Percentiles rank a stretch among this genome's conserved stretches.
phyloP scores from a whole-genome alignment of 1,139 yeast genomes.

The Geotrichum aggregatum region DNA sequence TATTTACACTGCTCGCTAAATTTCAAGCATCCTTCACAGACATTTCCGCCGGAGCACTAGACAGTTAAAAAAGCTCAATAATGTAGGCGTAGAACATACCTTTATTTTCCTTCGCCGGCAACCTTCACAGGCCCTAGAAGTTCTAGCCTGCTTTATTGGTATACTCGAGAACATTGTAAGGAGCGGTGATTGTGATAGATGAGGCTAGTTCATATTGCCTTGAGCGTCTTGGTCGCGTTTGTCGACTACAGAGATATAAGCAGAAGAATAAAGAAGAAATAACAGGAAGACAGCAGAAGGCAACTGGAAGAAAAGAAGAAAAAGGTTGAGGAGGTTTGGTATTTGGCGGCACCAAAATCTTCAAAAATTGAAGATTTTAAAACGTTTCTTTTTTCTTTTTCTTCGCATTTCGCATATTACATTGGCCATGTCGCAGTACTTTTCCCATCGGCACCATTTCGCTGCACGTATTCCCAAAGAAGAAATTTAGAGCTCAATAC shows the following conservation, averaged over 20 bases:
- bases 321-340: background rate
- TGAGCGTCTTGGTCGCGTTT: too few relatives aligned
- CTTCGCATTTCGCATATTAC: background rate
- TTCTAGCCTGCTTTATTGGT: constrained; percentile 24
- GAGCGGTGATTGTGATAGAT: constrained; percentile 1
- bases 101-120: constrained; percentile 59
- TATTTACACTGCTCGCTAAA: constrained; percentile 29
- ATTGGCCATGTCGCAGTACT: background rate
- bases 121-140: constrained; percentile 55
- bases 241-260: background rate
- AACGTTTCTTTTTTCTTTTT: background rate
- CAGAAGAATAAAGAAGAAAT: background rate
- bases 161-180: constrained; percentile 11
- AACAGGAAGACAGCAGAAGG: background rate
- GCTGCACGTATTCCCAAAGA: background rate
- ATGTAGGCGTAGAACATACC: background rate
- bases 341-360: constrained; percentile 2
- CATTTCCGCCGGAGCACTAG: constrained; percentile 49
- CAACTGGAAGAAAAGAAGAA: background rate
- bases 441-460: background rate
- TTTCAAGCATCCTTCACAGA: constrained; percentile 29
- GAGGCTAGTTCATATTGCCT: background rate
- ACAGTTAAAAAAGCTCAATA: background rate
- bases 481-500: background rate
- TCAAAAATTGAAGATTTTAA: background rate